Conservation (phyloP, 148 eudicot genomes). For the Gaultheria prostrata region DNA sequence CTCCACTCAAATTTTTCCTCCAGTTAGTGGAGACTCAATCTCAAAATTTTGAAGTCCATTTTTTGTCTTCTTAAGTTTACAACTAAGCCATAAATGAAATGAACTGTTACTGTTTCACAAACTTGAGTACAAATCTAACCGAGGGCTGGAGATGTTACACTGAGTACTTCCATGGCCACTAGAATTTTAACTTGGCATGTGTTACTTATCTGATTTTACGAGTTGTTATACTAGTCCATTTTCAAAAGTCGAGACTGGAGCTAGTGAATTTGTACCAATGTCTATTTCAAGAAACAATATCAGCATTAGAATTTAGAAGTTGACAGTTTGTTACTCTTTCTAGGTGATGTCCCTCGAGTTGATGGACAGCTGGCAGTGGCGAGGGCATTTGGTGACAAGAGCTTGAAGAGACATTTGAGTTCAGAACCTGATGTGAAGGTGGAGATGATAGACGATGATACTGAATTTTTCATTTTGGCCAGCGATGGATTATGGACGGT, state of each 20-base stretch:
- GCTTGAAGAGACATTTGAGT: conserved; percentile 84
- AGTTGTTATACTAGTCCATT: not conserved
- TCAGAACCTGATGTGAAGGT: conserved; percentile 67
- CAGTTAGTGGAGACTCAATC: not conserved
- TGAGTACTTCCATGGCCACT: not conserved
- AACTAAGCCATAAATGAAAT: too few relatives aligned
- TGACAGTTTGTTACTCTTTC: conserved; percentile 1
- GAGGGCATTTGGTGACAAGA: conserved; percentile 93
- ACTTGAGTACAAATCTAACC: not conserved
- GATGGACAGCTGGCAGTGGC: conserved; percentile 96
- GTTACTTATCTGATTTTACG: too few relatives aligned
- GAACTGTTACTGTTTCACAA: not conserved
- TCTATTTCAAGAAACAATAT: not conserved
- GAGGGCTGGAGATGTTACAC: not conserved
- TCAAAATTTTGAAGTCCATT: not conserved
- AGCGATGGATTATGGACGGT: conserved; percentile 98
- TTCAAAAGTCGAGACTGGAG: not conserved
- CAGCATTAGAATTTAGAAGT: not conserved
- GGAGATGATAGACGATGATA: conserved; percentile 47
- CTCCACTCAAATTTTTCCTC: not conserved
- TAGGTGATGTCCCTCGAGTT: conserved; percentile 92
- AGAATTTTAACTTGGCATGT: not conserved
- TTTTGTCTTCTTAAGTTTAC: not conserved
- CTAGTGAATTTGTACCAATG: not conserved
- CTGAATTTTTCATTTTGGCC: conserved; percentile 71